Conservation (phyloP, 768 basidiomycete species). For the Boletus subcaerulescens region DNA sequence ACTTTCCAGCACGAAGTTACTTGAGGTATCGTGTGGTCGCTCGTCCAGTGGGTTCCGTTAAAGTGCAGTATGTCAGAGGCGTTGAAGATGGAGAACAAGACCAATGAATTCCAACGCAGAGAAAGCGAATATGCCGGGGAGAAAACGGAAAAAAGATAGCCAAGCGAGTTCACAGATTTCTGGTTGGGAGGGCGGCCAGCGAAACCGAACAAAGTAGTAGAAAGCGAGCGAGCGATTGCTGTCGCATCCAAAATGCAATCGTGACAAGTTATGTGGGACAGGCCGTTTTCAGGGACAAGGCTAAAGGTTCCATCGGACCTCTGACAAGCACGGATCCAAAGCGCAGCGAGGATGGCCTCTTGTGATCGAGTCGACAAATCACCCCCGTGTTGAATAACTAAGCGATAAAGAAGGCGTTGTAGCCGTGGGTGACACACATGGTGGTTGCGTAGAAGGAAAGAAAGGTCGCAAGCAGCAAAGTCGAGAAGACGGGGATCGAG, state of each 20-base stretch:
- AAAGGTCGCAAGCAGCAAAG: constrained; percentile 35
- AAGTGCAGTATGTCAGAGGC: background rate
- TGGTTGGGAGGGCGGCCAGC: background rate
- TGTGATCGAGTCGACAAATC: constrained; percentile 29
- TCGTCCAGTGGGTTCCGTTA: background rate
- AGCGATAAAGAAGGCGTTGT: constrained; percentile 41
- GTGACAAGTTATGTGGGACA: background rate
- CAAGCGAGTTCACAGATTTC: background rate
- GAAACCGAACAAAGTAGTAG: constrained; percentile 8
- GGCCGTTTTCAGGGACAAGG: background rate
- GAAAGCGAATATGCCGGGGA: constrained; percentile 28
- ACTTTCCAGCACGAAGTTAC: constrained; percentile 36
- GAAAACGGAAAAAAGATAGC: constrained; percentile 23
- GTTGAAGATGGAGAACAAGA: constrained; percentile 36
- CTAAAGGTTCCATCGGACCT: background rate
- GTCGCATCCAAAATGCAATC: constrained; percentile 5
- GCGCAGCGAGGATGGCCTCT: constrained; percentile 33
- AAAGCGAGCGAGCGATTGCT: constrained; percentile 13
- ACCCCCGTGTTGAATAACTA: constrained; percentile 31
- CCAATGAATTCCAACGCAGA: constrained; percentile 43
- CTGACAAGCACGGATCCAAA: constrained; percentile 34
- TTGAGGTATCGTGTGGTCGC: constrained; percentile 2
- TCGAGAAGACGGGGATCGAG: constrained; percentile 27
- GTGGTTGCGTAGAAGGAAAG: constrained; percentile 32
- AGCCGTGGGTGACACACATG: constrained; percentile 34